Conservation (phyloP, 164 flowering plant genomes). For the Tinospora cordifolia region DNA sequence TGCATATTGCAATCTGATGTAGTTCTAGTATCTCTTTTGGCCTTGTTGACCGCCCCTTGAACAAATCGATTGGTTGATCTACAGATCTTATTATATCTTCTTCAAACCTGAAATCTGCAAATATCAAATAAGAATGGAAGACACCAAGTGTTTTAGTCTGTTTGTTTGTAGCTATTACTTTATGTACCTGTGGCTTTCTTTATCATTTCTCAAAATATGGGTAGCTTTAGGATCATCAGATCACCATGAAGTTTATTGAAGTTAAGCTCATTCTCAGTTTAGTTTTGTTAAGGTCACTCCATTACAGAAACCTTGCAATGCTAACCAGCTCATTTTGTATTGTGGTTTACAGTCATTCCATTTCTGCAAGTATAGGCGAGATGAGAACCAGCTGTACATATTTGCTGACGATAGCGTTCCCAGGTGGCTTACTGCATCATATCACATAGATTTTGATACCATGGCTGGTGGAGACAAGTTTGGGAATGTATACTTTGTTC, state of each 20-base stretch:
- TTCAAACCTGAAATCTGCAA: neutral
- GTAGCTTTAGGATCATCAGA: neutral
- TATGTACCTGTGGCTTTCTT: too few species aligned
- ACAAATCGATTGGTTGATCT: neutral
- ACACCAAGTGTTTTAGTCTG: neutral
- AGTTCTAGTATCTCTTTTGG: neutral
- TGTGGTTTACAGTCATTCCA: slow-evolving; percentile 78
- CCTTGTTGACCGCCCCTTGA: neutral
- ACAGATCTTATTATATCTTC: neutral
- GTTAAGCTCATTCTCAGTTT: neutral
- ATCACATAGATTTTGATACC: slow-evolving; percentile 92
- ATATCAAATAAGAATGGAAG: neutral
- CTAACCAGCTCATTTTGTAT: neutral
- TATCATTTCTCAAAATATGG: neutral
- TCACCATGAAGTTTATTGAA: neutral
- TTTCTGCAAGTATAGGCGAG: slow-evolving; percentile 94
- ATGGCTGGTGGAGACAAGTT: slow-evolving; percentile 99
- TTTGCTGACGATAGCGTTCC: slow-evolving; percentile 96
- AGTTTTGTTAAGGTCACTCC: neutral
- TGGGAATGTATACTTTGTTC: slow-evolving; percentile 88
- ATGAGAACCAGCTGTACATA: slow-evolving; percentile 93
- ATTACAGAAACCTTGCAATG: neutral
- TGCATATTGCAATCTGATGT: neutral
- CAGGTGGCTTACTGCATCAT: slow-evolving; percentile 93
- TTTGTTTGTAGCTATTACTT: too few species aligned